Conservation (phyloP, 2,329 filamentous ascomycete genomes). For the Metarhizium guizhouense region DNA sequence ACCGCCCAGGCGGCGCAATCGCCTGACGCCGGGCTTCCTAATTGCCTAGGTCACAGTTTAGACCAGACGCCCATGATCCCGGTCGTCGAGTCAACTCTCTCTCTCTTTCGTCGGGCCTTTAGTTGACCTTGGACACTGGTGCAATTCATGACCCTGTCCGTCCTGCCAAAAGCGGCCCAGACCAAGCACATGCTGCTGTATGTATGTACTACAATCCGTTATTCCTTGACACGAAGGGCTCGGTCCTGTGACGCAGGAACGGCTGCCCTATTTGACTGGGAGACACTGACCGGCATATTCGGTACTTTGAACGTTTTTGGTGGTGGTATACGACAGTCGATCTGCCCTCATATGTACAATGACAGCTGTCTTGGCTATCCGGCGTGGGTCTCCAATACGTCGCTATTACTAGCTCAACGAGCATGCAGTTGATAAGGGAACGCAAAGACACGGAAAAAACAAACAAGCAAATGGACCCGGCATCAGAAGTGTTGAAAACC, state of each 20-base stretch:
- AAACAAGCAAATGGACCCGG: not conserved
- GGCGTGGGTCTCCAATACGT: too few relatives aligned
- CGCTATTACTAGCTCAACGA: too few relatives aligned
- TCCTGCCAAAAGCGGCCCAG: not conserved
- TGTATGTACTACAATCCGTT: too few relatives aligned
- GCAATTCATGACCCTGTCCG: not conserved
- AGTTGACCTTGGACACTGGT: not conserved
- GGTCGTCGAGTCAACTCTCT: not conserved
- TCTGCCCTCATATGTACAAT: too few relatives aligned
- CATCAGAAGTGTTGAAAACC: not conserved
- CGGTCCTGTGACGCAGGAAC: not conserved
- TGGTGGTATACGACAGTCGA: too few relatives aligned
- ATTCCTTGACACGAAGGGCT: not conserved
- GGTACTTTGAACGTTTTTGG: too few relatives aligned
- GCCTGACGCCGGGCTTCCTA: not conserved
- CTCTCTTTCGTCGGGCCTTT: not conserved
- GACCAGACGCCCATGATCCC: not conserved
- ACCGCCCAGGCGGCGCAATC: constrained; percentile 5
- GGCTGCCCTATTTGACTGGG: not conserved
- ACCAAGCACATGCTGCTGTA: too few relatives aligned
- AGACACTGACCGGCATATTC: too few relatives aligned
- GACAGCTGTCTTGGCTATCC: too few relatives aligned
- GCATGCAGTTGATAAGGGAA: too few relatives aligned
- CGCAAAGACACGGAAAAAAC: too few relatives aligned
- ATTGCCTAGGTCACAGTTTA: not conserved